phyloP scores from a whole-genome alignment of 345 rosid genomes.

The Salix exigua region DNA sequence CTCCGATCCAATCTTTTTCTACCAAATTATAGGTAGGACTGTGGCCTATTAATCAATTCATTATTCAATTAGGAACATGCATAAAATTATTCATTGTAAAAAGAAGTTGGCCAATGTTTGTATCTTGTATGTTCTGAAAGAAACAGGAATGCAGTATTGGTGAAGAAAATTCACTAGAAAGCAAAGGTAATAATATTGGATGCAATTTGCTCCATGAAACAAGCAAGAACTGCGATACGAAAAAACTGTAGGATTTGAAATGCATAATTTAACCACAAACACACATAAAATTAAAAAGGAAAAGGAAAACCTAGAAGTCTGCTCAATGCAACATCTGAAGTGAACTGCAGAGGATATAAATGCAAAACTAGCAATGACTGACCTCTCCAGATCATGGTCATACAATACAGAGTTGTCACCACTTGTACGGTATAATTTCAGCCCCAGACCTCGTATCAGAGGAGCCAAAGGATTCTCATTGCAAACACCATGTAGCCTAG shows the following conservation, averaged over 20 bases:
- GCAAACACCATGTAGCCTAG: constrained; percentile 91
- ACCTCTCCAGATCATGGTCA: constrained; percentile 97
- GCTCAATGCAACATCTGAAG: not conserved
- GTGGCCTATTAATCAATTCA: not conserved
- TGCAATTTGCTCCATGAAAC: no score
- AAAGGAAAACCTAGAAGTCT: not conserved
- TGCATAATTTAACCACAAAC: not conserved
- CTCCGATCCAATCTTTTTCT: not conserved
- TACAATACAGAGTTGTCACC: constrained; percentile 85
- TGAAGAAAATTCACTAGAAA: no score
- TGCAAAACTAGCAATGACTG: constrained; percentile 1
- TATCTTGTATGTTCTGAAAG: no score
- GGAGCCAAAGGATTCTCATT: constrained; percentile 93
- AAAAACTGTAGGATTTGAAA: not conserved
- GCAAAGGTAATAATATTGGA: no score
- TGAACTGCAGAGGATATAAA: constrained; percentile 6
- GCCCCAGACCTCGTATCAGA: constrained; percentile 64
- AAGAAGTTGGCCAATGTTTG: no score
- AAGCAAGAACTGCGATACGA: no score
- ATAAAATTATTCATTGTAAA: no score
- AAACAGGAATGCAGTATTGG: no score
- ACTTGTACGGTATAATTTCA: constrained; percentile 75
- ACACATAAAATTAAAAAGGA: no score
- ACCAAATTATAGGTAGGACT: no score
- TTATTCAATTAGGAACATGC: not conserved